phyloP scores from a whole-genome alignment of 495 filamentous ascomycete species.

The Corynascus novoguineensis region DNA sequence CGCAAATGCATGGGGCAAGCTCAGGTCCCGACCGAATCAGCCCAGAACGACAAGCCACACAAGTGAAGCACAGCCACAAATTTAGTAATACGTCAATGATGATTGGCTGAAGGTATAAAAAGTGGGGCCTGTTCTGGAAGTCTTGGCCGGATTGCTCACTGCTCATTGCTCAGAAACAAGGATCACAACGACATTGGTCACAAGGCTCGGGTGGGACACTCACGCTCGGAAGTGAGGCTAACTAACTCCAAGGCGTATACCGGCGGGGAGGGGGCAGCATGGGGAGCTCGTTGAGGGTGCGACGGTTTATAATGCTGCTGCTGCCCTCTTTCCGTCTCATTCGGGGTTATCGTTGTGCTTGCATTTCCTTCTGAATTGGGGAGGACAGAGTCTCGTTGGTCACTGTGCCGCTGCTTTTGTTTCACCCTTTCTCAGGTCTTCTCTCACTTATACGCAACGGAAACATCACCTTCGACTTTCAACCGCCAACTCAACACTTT shows the following conservation, averaged over 20 bases:
- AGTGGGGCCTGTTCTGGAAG: no score
- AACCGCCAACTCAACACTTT: no score
- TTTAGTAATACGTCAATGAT: slow-evolving; percentile 21
- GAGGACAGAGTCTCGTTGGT: no score
- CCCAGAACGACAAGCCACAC: slow-evolving; percentile 32
- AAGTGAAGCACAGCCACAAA: slow-evolving; percentile 19
- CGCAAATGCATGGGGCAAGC: background rate
- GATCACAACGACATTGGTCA: no score
- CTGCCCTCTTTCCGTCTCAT: background rate
- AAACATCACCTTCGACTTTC: background rate
- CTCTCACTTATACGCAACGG: background rate
- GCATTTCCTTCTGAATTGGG: background rate
- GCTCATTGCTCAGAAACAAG: no score
- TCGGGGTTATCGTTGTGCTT: background rate
- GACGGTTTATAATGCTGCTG: slow-evolving; percentile 1
- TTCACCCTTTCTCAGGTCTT: background rate
- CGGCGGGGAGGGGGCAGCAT: no score
- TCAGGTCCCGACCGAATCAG: slow-evolving; percentile 16
- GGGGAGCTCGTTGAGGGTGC: background rate
- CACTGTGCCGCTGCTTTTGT: background rate
- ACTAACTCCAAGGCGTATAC: no score
- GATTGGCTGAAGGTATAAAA: slow-evolving; percentile 25
- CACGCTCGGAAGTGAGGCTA: no score
- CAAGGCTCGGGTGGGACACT: background rate
- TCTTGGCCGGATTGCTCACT: background rate